A percentile compares a stretch with the other conserved stretches of the same genome.
These are phyloP conservation scores for Chionographis japonica DNA, from an alignment of 106 monocot species.

Conservation along the genomic window DNA sequence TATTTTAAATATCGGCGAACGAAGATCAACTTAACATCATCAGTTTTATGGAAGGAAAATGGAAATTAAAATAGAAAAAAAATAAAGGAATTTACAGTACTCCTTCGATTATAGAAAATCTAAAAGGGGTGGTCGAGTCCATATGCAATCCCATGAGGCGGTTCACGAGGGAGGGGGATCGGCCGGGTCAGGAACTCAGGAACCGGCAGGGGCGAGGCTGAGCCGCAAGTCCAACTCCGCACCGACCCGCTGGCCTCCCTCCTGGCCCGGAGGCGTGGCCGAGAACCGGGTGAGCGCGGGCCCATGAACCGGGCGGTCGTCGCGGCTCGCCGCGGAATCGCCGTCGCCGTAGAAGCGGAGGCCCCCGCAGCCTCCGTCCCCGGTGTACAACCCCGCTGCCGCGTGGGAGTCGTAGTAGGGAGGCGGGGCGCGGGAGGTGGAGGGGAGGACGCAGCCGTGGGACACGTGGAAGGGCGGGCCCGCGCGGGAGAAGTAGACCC, in stretches of 20 bases:
- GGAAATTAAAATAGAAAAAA: too few species aligned
- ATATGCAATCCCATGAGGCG: neutral
- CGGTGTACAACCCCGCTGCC: neutral
- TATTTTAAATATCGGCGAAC: too few species aligned
- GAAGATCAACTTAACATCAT: neutral
- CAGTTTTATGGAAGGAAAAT: neutral
- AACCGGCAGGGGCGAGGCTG: slow-evolving; percentile 55
- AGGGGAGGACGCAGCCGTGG: slow-evolving; percentile 2
- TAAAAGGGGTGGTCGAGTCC: too few species aligned
- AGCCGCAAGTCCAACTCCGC: slow-evolving; percentile 51
- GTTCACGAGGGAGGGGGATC: too few species aligned
- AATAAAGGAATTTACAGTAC: too few species aligned
- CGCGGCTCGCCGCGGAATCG: neutral
- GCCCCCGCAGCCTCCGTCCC: neutral
- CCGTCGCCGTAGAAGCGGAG: neutral
- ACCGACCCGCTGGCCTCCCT: neutral
- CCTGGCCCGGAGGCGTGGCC: neutral
- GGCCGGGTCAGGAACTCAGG: neutral
- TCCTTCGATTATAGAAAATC: too few species aligned
- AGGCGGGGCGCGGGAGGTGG: neutral
- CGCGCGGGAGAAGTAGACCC: slow-evolving; percentile 24
- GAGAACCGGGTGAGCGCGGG: neutral
- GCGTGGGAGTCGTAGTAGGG: neutral
- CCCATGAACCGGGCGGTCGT: too few species aligned
- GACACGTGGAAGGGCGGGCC: slow-evolving; percentile 1